Evolutionary conservation across 2,329 filamentous ascomycete species (phyloP), one percentile per base, ranked within the genome.

Genomic region (Cladosporium sp.): DNA sequence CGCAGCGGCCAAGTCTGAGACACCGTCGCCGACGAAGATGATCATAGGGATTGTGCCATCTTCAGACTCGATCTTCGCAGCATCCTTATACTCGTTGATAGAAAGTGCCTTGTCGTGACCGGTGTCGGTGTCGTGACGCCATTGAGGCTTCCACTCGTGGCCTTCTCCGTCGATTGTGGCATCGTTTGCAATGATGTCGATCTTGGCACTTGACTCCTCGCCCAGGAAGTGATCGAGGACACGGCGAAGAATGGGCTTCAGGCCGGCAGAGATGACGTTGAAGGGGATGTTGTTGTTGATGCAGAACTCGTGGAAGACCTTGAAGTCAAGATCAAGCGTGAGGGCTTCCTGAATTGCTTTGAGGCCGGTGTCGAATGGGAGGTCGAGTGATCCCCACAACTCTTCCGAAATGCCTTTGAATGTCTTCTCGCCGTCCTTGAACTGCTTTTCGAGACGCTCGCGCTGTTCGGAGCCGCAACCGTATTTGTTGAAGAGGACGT

Each of bases 391-490:
- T 7, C 81, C 82, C 83, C 85, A 88, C 81, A 88, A 87, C 70
- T 88, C 85, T 62, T 88, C 85, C 0, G 84, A 87, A n/a, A 86
- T 84, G 3, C 88, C 85, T 51, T 84, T 78, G 76, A 88, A 88
- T 0, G 83, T 84, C 13, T 85, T 80, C 68, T 86, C 82, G 67
- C 86, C 86, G 3, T 73, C 77, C 65, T 85, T 83, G 71, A 88
- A 86, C 65, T 88, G 83, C 59, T 81, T 74, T 59, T 88, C 85
- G 51, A 88, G 80, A 39, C 79, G 65, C 57, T 80, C 72, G 50
- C 84, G 80, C 58, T 77, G 76, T 60, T 80, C 75, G 20, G 76
- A 73, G 25, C 85, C 85, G 70, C 84, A 87, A 52, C 86, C 85
- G 62, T 85, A 80, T 64, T 77, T 77, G 68, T 88, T 84, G 71